Percentiles rank a stretch among this genome's conserved stretches.
These are phyloP conservation scores for Capillidium rhysosporum DNA, from an alignment of 371 early-diverging fungal genomes.

Conservation along the genomic window DNA sequence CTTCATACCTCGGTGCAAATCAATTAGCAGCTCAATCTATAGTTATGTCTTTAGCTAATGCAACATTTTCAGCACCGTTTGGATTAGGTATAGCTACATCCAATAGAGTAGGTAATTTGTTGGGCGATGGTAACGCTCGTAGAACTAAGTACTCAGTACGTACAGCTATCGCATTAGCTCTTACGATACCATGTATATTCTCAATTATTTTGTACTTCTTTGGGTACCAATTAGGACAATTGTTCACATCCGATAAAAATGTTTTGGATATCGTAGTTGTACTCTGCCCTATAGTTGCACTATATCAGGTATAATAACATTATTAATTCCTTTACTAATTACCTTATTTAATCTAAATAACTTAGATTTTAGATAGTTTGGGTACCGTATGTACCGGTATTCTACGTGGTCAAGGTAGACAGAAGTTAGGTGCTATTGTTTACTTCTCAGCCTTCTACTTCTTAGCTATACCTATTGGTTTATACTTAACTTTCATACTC, in stretches of 20 bases:
- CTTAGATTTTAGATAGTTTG: conserved; percentile 44
- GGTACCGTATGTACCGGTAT: conserved; percentile 46
- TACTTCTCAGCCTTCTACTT: conserved; percentile 38
- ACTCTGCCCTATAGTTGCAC: conserved; percentile 52
- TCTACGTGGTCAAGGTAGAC: conserved; percentile 47
- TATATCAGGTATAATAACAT: conserved; percentile 46
- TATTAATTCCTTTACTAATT: conserved; percentile 44
- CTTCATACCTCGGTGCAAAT: conserved; percentile 51
- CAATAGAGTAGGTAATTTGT: conserved; percentile 59
- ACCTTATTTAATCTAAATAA: too few relatives aligned
- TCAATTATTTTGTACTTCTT: conserved; percentile 16
- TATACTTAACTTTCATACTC: conserved; percentile 29
- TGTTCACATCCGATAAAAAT: conserved; percentile 42
- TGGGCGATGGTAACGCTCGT: conserved; percentile 25
- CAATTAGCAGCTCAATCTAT: conserved; percentile 74
- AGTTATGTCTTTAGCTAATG: conserved; percentile 43
- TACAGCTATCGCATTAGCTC: conserved; percentile 22
- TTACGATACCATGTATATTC: conserved; percentile 17
- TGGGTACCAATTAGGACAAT: conserved; percentile 10
- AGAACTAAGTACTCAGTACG: conserved; percentile 21
- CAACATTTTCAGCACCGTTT: conserved; percentile 47
- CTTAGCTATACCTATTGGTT: conserved; percentile 44
- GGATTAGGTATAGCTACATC: conserved; percentile 44
- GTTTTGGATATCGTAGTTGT: conserved; percentile 43
- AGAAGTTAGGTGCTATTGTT: conserved; percentile 42